A percentile compares a stretch with the other conserved stretches of the same genome.
phyloP scores from a whole-genome alignment of 805 yeast genomes.

The Myxozyma nipponensis region DNA sequence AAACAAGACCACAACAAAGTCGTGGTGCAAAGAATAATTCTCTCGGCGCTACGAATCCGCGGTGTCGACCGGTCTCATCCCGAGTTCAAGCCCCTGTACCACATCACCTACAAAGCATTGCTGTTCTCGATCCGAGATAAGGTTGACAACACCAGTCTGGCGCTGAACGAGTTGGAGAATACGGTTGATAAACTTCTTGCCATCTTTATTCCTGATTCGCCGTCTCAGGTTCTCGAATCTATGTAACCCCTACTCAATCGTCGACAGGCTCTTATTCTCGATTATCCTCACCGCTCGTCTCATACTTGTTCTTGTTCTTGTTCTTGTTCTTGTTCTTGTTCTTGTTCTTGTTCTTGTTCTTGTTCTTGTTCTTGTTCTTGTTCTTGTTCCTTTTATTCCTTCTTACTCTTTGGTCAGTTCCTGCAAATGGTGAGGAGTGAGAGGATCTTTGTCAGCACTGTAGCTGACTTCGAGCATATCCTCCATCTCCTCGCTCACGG shows the following conservation, averaged over 20 bases:
- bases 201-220: neutral
- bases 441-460: constrained; percentile 28
- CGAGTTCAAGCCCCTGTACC: constrained; percentile 34
- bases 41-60: constrained; percentile 39
- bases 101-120: constrained; percentile 32
- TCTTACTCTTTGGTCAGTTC: constrained; percentile 6
- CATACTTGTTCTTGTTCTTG: too few species aligned
- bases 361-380: too few species aligned
- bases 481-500: constrained; percentile 35
- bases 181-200: neutral
- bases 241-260: too few species aligned
- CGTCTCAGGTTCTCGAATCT: too few species aligned
- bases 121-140: constrained; percentile 31
- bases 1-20: neutral
- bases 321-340: too few species aligned
- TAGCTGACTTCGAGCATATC: constrained; percentile 29
- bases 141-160: neutral
- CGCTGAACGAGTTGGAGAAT: neutral
- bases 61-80: constrained; percentile 31
- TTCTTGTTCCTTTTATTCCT: too few species aligned
- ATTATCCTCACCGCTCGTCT: too few species aligned
- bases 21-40: constrained; percentile 13
- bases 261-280: too few species aligned
- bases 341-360: too few species aligned
- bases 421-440: constrained; percentile 17